These are phyloP conservation scores for Amanita brunnescens DNA, from an alignment of 768 basidiomycete species.

Conservation along the genomic window DNA sequence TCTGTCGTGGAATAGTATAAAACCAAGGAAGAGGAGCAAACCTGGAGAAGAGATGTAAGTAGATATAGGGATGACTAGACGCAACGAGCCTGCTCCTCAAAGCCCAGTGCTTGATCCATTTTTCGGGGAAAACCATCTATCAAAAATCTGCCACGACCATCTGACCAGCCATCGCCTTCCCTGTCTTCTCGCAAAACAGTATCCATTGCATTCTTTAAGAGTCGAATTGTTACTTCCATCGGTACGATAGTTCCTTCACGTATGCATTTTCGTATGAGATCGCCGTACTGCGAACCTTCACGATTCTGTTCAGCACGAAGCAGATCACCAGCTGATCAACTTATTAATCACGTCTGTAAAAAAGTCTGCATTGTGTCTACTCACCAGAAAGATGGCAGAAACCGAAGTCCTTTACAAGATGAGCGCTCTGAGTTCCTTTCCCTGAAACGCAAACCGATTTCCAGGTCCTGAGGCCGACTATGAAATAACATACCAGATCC, in stretches of 20 bases:
- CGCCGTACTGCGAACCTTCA: slow-evolving; percentile 73
- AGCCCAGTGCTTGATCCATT: slow-evolving; percentile 95
- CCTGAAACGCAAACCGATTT: slow-evolving; percentile 35
- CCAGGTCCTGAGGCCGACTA: neutral
- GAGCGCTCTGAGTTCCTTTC: slow-evolving; percentile 91
- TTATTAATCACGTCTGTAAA: neutral
- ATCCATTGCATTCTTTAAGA: slow-evolving; percentile 88
- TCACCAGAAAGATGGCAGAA: slow-evolving; percentile 93
- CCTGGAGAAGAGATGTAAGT: slow-evolving; percentile 30
- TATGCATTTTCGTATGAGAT: slow-evolving; percentile 82
- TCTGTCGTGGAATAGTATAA: slow-evolving; percentile 86
- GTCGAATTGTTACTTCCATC: slow-evolving; percentile 93
- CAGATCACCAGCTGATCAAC: slow-evolving; percentile 80
- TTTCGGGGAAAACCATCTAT: slow-evolving; percentile 97
- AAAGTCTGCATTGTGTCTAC: slow-evolving; percentile 9
- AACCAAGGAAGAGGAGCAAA: slow-evolving; percentile 72
- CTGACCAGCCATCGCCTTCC: slow-evolving; percentile 50
- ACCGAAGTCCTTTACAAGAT: slow-evolving; percentile 73
- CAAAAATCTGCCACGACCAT: slow-evolving; percentile 78
- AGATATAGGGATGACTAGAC: slow-evolving; percentile 13
- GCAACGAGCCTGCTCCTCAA: slow-evolving; percentile 64
- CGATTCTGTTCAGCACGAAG: slow-evolving; percentile 90
- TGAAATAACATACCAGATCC: slow-evolving; percentile 64
- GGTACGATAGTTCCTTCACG: slow-evolving; percentile 91
- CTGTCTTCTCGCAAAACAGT: slow-evolving; percentile 39